Conservation (phyloP, 169 alveolate species). For the Eimeria tenella region DNA sequence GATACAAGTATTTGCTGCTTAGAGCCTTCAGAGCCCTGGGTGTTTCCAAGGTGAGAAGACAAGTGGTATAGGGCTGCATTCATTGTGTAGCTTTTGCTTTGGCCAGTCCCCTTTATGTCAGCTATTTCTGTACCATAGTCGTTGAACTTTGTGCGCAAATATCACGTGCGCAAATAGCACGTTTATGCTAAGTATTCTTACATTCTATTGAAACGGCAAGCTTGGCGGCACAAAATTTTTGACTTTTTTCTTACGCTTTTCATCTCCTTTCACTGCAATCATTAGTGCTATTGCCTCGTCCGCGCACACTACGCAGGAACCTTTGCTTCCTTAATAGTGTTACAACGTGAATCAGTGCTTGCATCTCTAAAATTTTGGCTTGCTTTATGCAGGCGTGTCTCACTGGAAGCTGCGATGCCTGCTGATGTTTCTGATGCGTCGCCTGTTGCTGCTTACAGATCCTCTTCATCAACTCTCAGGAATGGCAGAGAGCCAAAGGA, state of each 20-base stretch:
- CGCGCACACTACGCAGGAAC: not conserved
- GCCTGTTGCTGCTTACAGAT: constrained; percentile 25
- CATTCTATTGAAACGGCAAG: no score
- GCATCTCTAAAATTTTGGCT: not conserved
- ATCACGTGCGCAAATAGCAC: no score
- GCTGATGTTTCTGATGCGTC: not conserved
- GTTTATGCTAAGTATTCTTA: no score
- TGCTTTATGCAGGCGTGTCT: not conserved
- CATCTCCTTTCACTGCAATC: not conserved
- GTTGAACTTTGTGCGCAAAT: no score
- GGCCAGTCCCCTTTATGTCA: no score
- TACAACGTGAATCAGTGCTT: not conserved
- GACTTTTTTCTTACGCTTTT: no score
- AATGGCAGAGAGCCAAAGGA: constrained; percentile 7
- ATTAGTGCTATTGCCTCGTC: not conserved
- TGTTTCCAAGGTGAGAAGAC: not conserved
- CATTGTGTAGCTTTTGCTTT: no score
- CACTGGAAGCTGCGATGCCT: not conserved
- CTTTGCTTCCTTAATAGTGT: not conserved
- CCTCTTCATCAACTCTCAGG: constrained; percentile 4
- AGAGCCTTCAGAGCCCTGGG: constrained; percentile 37
- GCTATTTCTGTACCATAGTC: no score
- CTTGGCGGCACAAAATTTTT: no score
- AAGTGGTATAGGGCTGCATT: no score
- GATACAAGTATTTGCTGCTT: constrained; percentile 25